Evolutionary conservation across 306 rosid genomes (phyloP), one percentile per base, ranked within the genome.

Genomic region (Lathyrus aphaca): DNA sequence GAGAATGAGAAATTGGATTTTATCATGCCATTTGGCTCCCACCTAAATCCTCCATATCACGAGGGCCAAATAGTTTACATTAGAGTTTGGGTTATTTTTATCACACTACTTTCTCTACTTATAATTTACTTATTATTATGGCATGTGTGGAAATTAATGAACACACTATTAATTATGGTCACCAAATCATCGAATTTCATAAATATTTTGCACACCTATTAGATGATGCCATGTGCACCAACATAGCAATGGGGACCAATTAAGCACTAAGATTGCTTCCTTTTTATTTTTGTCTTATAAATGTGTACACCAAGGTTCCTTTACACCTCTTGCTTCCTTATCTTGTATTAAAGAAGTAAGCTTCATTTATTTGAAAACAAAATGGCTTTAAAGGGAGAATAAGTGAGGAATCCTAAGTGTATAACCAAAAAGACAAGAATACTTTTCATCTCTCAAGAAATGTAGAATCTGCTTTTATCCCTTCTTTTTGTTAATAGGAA

Each of bases 391-490:
- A 87, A 84, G 90, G 29, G 76, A 69, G 61, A 66, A 68, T 32
- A 29, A 19, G 53, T 49, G 71, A 79, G 92, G 97, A 84, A 86
- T 89, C 97, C 96, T 70, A 89, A 86, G 96, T 78, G 71, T 71
- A 80, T 69, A 80, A 65, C 75, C 76, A 77, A 77, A 81, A 91
- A 77, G 86, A 90, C 86, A 87, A 86, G 82, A 37, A 61, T 80
- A 82, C 86, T 77, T 87, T 85, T 77, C 60, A 21, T 23, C 66
- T 21, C 61, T 42, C n/a, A 25, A 45, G 71, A 63, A 73, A 78
- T 78, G 53, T 68, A 84, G 76, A 85, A 80, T 88, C 83, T 76
- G 50, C 80, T 46, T 84, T 81, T 86, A 74, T 60, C 81, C 27
- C 19, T 69, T 77, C 73, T 71, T 80, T 82, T 79, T 64, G 72